phyloP scores from a whole-genome alignment of 2,329 filamentous ascomycete genomes.

The Basipetospora chlamydospora region DNA sequence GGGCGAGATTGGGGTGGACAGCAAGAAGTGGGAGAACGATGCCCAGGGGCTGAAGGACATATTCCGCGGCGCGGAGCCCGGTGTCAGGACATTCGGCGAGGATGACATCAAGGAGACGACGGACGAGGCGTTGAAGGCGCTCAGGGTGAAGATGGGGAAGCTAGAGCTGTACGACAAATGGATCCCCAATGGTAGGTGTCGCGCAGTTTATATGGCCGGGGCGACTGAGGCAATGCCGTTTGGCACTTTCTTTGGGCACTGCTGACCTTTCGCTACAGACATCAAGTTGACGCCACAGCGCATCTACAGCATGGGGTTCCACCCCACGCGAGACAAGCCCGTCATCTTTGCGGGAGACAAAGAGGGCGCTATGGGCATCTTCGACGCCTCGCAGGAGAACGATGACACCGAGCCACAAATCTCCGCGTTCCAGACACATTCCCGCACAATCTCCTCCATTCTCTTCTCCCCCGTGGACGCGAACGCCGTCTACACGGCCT shows the following conservation, averaged over 20 bases:
- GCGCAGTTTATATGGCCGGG: not conserved
- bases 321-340: slow-evolving; percentile 73
- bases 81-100: slow-evolving; percentile 73
- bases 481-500: slow-evolving; percentile 68
- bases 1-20: slow-evolving; percentile 64
- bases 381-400: slow-evolving; percentile 74
- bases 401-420: slow-evolving; percentile 65
- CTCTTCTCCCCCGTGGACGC: slow-evolving; percentile 59
- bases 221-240: not conserved
- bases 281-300: slow-evolving; percentile 86
- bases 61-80: slow-evolving; percentile 57
- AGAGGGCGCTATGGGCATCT: slow-evolving; percentile 75
- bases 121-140: slow-evolving; percentile 56
- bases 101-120: slow-evolving; percentile 69
- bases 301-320: slow-evolving; percentile 76
- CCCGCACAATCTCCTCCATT: slow-evolving; percentile 75
- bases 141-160: slow-evolving; percentile 64
- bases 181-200: slow-evolving; percentile 54
- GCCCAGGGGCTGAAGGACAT: slow-evolving; percentile 48
- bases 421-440: slow-evolving; percentile 79
- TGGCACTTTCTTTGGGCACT: not conserved
- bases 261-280: slow-evolving; percentile 29
- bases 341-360: slow-evolving; percentile 92
- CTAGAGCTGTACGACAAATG: slow-evolving; percentile 73
- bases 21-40: slow-evolving; percentile 58